A percentile compares a stretch with the other conserved stretches of the same genome.
Conservation (phyloP, 345 rosid species). For the Syzygium aqueum region DNA sequence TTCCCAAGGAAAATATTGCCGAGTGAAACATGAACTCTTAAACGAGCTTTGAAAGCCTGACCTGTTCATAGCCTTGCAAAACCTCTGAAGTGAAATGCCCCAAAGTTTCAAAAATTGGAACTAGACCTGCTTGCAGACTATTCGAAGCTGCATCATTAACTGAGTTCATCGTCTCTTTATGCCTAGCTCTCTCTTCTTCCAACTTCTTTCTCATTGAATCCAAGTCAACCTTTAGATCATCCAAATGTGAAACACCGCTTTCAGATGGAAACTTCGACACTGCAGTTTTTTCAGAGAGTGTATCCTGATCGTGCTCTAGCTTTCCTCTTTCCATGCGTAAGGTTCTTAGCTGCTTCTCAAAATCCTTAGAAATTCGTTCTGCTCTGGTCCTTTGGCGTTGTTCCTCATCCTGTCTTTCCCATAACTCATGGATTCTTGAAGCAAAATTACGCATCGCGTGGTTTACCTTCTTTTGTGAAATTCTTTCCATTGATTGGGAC, state of each 20-base stretch:
- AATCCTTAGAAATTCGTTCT: slow-evolving; percentile 67
- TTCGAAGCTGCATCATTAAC: slow-evolving; percentile 73
- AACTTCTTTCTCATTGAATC: slow-evolving; percentile 75
- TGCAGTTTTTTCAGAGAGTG: slow-evolving; percentile 46
- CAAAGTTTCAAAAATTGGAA: slow-evolving; percentile 80
- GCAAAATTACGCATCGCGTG: slow-evolving; percentile 63
- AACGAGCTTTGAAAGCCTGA: slow-evolving; percentile 7
- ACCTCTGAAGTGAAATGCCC: slow-evolving; percentile 70
- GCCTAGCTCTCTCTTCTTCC: slow-evolving; percentile 65
- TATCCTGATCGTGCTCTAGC: slow-evolving; percentile 46
- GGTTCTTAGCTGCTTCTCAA: slow-evolving; percentile 57
- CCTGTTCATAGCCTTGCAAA: slow-evolving; percentile 70
- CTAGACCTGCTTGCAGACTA: slow-evolving; percentile 72
- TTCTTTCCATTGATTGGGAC: slow-evolving; percentile 60
- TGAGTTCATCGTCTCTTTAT: slow-evolving; percentile 58
- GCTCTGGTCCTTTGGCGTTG: slow-evolving; percentile 69
- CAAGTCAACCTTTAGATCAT: slow-evolving; percentile 83
- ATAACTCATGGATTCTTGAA: slow-evolving; percentile 49
- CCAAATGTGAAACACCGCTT: slow-evolving; percentile 62
- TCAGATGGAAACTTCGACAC: slow-evolving; percentile 45
- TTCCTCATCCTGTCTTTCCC: slow-evolving; percentile 92
- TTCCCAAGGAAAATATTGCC: background rate
- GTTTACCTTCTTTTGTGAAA: slow-evolving; percentile 61
- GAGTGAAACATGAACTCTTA: background rate
- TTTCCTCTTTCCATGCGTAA: slow-evolving; percentile 54